Conservation (phyloP, 306 rosid genomes). For the Carpinus viminea region DNA sequence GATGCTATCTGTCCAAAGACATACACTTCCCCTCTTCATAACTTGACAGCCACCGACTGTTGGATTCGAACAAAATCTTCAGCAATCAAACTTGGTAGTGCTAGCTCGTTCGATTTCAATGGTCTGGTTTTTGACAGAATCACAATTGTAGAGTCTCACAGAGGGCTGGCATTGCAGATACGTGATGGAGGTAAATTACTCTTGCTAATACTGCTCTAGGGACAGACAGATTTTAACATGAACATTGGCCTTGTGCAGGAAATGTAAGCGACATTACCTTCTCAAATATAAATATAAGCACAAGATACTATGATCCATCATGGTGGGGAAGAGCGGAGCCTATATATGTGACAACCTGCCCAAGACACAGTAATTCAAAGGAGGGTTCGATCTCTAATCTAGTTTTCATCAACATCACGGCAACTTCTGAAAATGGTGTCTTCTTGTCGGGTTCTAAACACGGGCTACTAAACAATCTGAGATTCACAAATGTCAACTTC, state of each 20-base stretch:
- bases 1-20: conserved; percentile 96
- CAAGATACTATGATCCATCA: conserved; percentile 86
- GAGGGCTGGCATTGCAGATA: conserved; percentile 87
- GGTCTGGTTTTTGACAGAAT: conserved; percentile 74
- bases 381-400: conserved; percentile 86
- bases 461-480: conserved; percentile 68
- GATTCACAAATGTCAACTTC: conserved; percentile 71
- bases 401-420: conserved; percentile 69
- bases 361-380: conserved; percentile 55
- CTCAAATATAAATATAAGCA: conserved; percentile 87
- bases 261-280: conserved; percentile 78
- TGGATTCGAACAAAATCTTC: conserved; percentile 92
- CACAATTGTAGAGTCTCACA: conserved; percentile 82
- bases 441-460: conserved; percentile 81
- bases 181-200: conserved; percentile 81
- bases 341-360: conserved; percentile 79
- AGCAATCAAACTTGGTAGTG: conserved; percentile 91
- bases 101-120: conserved; percentile 75
- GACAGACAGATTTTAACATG: no score
- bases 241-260: conserved; percentile 48
- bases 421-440: conserved; percentile 78
- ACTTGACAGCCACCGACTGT: conserved; percentile 64
- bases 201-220: not conserved
- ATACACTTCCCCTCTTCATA: conserved; percentile 62
- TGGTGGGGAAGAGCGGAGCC: conserved; percentile 99